Conservation (phyloP, 2,329 filamentous ascomycete genomes). For the Calonectria hongkongensis region DNA sequence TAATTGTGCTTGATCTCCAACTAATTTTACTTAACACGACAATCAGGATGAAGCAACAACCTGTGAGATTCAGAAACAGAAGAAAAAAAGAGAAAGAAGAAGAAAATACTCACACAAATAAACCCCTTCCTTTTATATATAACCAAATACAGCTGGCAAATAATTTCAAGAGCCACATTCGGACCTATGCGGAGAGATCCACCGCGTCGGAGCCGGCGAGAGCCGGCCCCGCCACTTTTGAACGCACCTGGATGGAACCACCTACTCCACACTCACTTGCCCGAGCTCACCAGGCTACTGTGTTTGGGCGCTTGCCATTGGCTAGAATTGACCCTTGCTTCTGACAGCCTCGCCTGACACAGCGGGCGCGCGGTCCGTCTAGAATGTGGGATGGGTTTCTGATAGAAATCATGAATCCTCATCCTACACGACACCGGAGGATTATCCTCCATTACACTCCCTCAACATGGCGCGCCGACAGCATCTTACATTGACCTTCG, state of each 20-base stretch:
- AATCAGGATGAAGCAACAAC: not conserved
- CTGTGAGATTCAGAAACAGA: not conserved
- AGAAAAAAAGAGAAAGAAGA: too few species aligned
- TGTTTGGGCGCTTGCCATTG: slow-evolving; percentile 39
- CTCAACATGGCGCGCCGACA: slow-evolving; percentile 71
- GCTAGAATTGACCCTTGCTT: slow-evolving; percentile 35
- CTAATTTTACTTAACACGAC: not conserved
- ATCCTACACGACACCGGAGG: slow-evolving; percentile 45
- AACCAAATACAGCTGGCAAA: not conserved
- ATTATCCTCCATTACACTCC: slow-evolving; percentile 50
- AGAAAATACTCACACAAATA: too few species aligned
- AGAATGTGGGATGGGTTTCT: slow-evolving; percentile 37
- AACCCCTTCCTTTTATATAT: too few species aligned
- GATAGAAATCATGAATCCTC: slow-evolving; percentile 49
- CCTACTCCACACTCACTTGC: slow-evolving; percentile 13
- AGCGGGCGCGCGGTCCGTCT: slow-evolving; percentile 23
- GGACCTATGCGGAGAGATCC: slow-evolving; percentile 36
- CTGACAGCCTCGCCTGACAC: slow-evolving; percentile 51
- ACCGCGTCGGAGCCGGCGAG: slow-evolving; percentile 45
- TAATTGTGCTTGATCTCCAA: not conserved
- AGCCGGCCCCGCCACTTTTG: slow-evolving; percentile 48
- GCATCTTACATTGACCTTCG: slow-evolving; percentile 71
- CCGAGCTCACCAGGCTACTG: slow-evolving; percentile 44
- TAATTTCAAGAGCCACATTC: not conserved
- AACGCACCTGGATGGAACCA: slow-evolving; percentile 32